A percentile compares a stretch with the other conserved stretches of the same genome.
Conservation (phyloP, 257 asterid species). For the Lantana camara region DNA sequence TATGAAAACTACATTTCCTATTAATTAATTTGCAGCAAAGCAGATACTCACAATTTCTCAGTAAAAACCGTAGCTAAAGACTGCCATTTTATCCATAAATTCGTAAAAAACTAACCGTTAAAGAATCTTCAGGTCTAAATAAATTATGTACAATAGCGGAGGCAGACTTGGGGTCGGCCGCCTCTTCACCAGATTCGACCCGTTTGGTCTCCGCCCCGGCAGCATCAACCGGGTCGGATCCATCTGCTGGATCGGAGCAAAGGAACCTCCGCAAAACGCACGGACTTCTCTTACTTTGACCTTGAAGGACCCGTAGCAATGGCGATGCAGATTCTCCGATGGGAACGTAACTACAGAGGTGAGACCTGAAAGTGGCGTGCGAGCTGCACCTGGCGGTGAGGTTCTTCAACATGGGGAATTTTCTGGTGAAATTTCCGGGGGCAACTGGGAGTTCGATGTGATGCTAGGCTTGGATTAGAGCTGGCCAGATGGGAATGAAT, state of each 20-base stretch:
- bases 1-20: background rate
- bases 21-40: background rate
- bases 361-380: slow-evolving; percentile 41
- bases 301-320: slow-evolving; percentile 50
- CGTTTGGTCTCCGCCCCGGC: slow-evolving; percentile 43
- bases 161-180: slow-evolving; percentile 59
- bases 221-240: slow-evolving; percentile 45
- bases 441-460: slow-evolving; percentile 10
- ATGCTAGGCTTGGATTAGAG: slow-evolving; percentile 8
- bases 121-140: slow-evolving; percentile 86
- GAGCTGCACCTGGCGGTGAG: slow-evolving; percentile 59
- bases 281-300: slow-evolving; percentile 39
- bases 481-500: slow-evolving; percentile 3
- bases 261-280: slow-evolving; percentile 57
- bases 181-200: slow-evolving; percentile 55
- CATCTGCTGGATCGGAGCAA: slow-evolving; percentile 79
- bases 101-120: slow-evolving; percentile 55
- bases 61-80: background rate
- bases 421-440: background rate
- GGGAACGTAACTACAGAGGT: slow-evolving; percentile 50
- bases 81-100: slow-evolving; percentile 1
- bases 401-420: slow-evolving; percentile 72
- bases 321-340: slow-evolving; percentile 50
- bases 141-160: slow-evolving; percentile 77
- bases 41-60: background rate